Percentiles rank a stretch among this genome's conserved stretches.
These are phyloP conservation scores for Brassica nigra DNA, from an alignment of 345 rosid species.

Conservation along the genomic window DNA sequence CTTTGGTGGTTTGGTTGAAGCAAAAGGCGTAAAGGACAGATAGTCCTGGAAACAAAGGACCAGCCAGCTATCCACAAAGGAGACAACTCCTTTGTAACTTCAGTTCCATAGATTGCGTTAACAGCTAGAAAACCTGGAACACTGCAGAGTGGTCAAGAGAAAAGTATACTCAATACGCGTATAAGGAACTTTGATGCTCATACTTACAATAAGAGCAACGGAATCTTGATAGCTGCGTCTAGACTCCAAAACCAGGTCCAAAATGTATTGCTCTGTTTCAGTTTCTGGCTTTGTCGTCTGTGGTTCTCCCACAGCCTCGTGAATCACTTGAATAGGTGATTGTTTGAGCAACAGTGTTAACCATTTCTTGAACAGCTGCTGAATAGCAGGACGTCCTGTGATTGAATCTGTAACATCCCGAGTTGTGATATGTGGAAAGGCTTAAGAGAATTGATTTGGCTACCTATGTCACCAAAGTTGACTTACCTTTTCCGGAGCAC, in stretches of 20 bases:
- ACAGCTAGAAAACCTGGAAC: constrained; percentile 65
- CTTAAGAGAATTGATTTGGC: too few relatives aligned
- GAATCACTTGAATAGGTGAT: constrained; percentile 53
- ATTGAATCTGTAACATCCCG: constrained; percentile 27
- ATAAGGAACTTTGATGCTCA: not conserved
- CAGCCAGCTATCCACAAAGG: constrained; percentile 70
- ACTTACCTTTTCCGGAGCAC: too few relatives aligned
- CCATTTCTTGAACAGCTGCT: constrained; percentile 80
- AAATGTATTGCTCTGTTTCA: constrained; percentile 44
- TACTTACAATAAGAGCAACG: constrained; percentile 78
- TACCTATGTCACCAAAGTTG: too few relatives aligned
- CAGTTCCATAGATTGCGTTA: constrained; percentile 60
- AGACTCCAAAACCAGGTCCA: constrained; percentile 64
- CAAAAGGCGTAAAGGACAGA: constrained; percentile 67
- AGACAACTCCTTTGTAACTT: constrained; percentile 77
- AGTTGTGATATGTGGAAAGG: too few relatives aligned
- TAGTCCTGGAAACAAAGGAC: constrained; percentile 71
- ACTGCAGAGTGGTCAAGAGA: constrained; percentile 48
- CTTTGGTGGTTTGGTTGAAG: constrained; percentile 63
- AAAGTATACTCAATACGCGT: constrained; percentile 26
- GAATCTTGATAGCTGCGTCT: constrained; percentile 73
- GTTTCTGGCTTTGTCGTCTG: constrained; percentile 38
- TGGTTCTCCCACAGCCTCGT: constrained; percentile 55
- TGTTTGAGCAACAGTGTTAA: constrained; percentile 58
- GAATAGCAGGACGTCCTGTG: constrained; percentile 68